Percentiles rank a stretch among this genome's conserved stretches.
Evolutionary conservation across 225 moss, liverwort and hornwort species (phyloP).

Genomic region (Bryoerythrophyllum caledonicum): DNA sequence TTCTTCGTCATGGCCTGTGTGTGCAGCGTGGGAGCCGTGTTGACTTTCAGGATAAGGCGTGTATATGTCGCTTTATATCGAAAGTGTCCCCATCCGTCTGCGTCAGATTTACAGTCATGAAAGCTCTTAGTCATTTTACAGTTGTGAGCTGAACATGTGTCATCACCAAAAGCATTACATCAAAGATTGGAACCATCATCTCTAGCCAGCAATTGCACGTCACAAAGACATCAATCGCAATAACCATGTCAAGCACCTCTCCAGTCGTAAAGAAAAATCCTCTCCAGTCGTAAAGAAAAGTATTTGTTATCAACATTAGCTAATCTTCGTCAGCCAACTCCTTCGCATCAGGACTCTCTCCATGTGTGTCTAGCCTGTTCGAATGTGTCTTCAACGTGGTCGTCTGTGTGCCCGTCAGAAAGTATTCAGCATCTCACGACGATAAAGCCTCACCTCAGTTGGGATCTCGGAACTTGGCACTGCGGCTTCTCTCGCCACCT

Average conservation of each 20-base stretch:
- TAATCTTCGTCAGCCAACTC: no score
- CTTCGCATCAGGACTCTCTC: no score
- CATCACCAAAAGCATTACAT: not conserved
- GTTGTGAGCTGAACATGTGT: not conserved
- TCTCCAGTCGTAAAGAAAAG: no score
- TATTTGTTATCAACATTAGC: no score
- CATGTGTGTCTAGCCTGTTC: no score
- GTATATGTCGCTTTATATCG: slow-evolving; percentile 53
- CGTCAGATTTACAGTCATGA: slow-evolving; percentile 27
- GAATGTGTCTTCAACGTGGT: no score
- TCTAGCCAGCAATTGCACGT: not conserved
- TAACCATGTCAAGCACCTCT: not conserved
- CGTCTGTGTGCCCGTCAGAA: slow-evolving; percentile 60
- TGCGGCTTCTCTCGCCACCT: slow-evolving; percentile 62
- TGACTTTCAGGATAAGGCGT: slow-evolving; percentile 47
- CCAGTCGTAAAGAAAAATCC: no score
- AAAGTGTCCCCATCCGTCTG: slow-evolving; percentile 29
- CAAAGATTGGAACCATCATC: not conserved
- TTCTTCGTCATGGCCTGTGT: slow-evolving; percentile 62
- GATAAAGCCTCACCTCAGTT: slow-evolving; percentile 76
- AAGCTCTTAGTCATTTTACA: no score
- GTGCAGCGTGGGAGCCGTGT: slow-evolving; percentile 41
- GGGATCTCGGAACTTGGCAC: slow-evolving; percentile 81
- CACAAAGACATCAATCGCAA: not conserved
- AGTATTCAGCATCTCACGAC: no score